Base-by-base conservation (phyloP, 1,284 basidiomycete species). In the Boletus semigastroideus region DNA sequence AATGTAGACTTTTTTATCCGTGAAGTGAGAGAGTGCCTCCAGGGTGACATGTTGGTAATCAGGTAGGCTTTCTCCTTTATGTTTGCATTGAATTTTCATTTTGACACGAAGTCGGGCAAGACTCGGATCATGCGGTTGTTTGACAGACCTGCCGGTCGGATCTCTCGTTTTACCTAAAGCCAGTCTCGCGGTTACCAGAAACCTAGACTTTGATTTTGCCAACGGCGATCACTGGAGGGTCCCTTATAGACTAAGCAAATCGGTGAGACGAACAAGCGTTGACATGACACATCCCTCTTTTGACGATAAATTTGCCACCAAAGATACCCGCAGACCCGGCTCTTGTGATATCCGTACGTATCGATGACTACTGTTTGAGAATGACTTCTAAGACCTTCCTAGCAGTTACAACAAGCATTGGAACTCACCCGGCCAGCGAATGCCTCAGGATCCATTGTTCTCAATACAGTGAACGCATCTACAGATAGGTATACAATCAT, bases 1-100 rank as follows among this genome's bases (percentile, higher is more conserved):
- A 90, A 88, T 67, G 86, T 86, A 69, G 90, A 93, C 69, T 93
- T 93, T 70, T 90, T 92, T 67, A 79, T 93, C 14, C 81, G 91
- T 56, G 91, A 93, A 72, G 82, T 80, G 16, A 78, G 90, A 52
- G 91, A 92, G 63, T 87, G 87, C 58, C 70, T 92, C 38, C 74
- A 71, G 54, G 90, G 91, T 9, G 90, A 93, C 64, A 82, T 93
- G 80, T 73, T 82, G 56, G 78, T 93, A 53, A 74, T 91, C 58
- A 83, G 88, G 87, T 88, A 52, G 55, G 74, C 17, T 34, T 40
- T 68, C 39, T 30, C 17, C 33, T 51, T 52, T 14, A 19, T 46
- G 38, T 36, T 19, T 12, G 16, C 27, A 16, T 33, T 34, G 38
- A 46, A 46, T 46, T 37, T 42, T 48, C 41, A 25, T 40, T 36